Conservation (phyloP, 2,329 filamentous ascomycete species). For the Magnaporthiopsis poae region DNA sequence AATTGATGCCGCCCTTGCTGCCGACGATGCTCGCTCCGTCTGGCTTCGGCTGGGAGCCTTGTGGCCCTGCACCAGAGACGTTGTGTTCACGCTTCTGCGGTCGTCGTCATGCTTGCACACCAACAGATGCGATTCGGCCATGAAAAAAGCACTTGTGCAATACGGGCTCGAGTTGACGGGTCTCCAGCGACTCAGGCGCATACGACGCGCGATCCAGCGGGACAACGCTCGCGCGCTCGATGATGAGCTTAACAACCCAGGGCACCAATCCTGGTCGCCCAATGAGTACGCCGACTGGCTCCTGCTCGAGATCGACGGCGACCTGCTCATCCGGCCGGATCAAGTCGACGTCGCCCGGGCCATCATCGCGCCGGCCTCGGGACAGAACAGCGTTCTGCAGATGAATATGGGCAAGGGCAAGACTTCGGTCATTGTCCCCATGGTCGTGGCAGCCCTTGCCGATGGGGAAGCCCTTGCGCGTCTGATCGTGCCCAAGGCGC, state of each 20-base stretch:
- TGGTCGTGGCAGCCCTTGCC: constrained; percentile 37
- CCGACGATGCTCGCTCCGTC: constrained; percentile 27
- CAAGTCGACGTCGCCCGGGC: constrained; percentile 54
- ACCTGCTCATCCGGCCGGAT: constrained; percentile 50
- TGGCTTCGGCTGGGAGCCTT: constrained; percentile 1
- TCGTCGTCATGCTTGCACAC: constrained; percentile 16
- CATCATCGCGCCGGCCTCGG: constrained; percentile 44
- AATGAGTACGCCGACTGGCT: constrained; percentile 50
- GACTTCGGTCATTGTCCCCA: constrained; percentile 46
- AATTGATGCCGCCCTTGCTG: constrained; percentile 36
- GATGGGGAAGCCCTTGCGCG: constrained; percentile 36
- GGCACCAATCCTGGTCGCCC: constrained; percentile 49
- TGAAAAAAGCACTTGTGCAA: constrained; percentile 30
- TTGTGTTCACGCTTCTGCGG: constrained; percentile 37
- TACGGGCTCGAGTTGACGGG: constrained; percentile 34
- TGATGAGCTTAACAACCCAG: constrained; percentile 36
- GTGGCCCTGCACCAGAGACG: not conserved
- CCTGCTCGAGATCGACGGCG: constrained; percentile 55
- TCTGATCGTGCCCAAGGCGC: constrained; percentile 45
- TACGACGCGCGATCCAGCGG: constrained; percentile 24
- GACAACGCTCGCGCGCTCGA: constrained; percentile 19
- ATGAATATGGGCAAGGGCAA: constrained; percentile 59
- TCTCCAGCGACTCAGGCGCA: constrained; percentile 34
- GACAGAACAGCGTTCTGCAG: constrained; percentile 50
- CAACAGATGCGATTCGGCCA: constrained; percentile 22